Conservation (phyloP, 2,329 filamentous ascomycete species). For the Fusarium sacchari region DNA sequence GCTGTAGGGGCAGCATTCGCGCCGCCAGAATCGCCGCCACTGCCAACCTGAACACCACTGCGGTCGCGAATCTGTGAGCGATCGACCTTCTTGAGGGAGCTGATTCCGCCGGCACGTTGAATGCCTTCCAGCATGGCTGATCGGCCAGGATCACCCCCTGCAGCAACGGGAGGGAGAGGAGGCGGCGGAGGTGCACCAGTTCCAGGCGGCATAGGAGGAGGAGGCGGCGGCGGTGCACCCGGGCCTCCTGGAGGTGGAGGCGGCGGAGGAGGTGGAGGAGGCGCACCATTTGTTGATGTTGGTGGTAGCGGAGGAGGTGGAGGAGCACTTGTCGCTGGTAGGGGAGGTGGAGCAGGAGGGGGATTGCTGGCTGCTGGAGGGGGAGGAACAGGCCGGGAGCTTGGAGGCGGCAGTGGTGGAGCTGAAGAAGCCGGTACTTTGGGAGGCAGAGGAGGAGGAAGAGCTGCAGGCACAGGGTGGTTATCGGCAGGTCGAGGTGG, state of each 20-base stretch:
- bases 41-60: slow-evolving; percentile 68
- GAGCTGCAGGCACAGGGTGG: slow-evolving; percentile 45
- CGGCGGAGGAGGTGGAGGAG: slow-evolving; percentile 65
- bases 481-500: slow-evolving; percentile 56
- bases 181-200: slow-evolving; percentile 44
- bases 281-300: slow-evolving; percentile 42
- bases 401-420: slow-evolving; percentile 62
- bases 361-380: slow-evolving; percentile 55
- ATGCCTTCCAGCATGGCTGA: slow-evolving; percentile 76
- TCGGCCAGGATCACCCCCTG: slow-evolving; percentile 55
- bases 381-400: slow-evolving; percentile 62
- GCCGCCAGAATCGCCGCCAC: slow-evolving; percentile 62
- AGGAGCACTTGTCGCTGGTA: slow-evolving; percentile 56
- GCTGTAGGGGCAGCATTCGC: slow-evolving; percentile 63
- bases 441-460: slow-evolving; percentile 58
- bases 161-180: slow-evolving; percentile 58
- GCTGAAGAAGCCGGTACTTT: slow-evolving; percentile 57
- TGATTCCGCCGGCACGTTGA: slow-evolving; percentile 73
- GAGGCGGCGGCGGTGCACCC: slow-evolving; percentile 45
- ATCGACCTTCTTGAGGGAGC: slow-evolving; percentile 79
- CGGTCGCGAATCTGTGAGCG: slow-evolving; percentile 76
- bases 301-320: slow-evolving; percentile 49
- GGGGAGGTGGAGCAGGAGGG: slow-evolving; percentile 51
- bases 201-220: neutral
- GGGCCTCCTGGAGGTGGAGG: slow-evolving; percentile 55